Conservation (phyloP, 345 rosid species). For the Eutrema yunnanense region DNA sequence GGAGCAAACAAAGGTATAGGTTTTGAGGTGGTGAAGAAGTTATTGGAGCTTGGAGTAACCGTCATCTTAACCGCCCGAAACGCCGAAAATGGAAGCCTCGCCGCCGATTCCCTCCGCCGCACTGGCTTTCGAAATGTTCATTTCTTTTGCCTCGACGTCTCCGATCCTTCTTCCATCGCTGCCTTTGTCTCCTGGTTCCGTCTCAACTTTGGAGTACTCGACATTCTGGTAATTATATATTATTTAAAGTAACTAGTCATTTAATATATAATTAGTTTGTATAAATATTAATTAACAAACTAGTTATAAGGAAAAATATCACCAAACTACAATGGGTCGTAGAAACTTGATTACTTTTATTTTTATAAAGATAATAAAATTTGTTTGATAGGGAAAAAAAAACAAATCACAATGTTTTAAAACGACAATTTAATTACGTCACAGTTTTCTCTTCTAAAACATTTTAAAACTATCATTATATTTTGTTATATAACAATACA, state of each 20-base stretch:
- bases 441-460: background rate
- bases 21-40: conserved; percentile 57
- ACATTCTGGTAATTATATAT: conserved; percentile 23
- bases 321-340: background rate
- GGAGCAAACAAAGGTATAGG: conserved; percentile 94
- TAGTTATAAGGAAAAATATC: too few species aligned
- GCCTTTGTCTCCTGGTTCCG: conserved; percentile 51
- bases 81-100: conserved; percentile 42
- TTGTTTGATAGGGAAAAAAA: background rate
- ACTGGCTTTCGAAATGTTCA: conserved; percentile 36
- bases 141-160: conserved; percentile 57
- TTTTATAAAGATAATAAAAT: background rate
- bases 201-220: conserved; percentile 39
- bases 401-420: too few species aligned
- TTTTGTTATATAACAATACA: background rate
- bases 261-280: too few species aligned
- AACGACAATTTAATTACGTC: background rate
- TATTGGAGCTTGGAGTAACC: conserved; percentile 56
- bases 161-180: conserved; percentile 49
- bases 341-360: background rate
- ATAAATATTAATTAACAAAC: background rate
- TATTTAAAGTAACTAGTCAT: background rate
- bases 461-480: background rate
- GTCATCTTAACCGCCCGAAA: conserved; percentile 76
- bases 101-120: conserved; percentile 41